Conservation (phyloP, 306 rosid genomes). For the Vigna mungo region DNA sequence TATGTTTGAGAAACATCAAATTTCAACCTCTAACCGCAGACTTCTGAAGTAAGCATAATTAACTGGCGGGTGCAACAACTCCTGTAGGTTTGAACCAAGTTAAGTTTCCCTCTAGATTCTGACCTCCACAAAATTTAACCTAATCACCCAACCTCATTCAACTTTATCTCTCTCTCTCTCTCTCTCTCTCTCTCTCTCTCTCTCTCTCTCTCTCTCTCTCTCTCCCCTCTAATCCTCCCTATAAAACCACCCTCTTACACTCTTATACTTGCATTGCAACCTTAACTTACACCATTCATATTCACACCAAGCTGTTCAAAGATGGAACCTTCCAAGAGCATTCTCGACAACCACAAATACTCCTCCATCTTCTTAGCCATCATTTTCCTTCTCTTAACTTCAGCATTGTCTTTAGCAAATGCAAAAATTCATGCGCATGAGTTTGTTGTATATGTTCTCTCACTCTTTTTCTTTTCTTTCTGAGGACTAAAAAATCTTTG, state of each 20-base stretch:
- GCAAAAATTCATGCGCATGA: slow-evolving; percentile 70
- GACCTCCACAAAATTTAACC: slow-evolving; percentile 60
- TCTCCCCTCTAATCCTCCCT: slow-evolving; percentile 39
- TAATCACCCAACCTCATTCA: slow-evolving; percentile 65
- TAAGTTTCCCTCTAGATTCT: slow-evolving; percentile 50
- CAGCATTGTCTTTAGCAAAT: slow-evolving; percentile 59
- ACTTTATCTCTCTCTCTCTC: slow-evolving; percentile 50
- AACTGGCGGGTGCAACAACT: slow-evolving; percentile 96
- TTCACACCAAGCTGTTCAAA: not conserved
- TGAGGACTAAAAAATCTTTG: not conserved
- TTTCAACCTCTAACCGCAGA: slow-evolving; percentile 39
- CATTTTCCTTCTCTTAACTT: slow-evolving; percentile 62
- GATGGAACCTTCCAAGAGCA: slow-evolving; percentile 47
- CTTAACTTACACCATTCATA: not conserved
- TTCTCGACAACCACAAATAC: slow-evolving; percentile 33
- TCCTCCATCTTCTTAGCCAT: slow-evolving; percentile 47
- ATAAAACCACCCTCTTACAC: slow-evolving; percentile 51
- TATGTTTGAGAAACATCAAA: slow-evolving; percentile 15
- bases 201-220: slow-evolving; percentile 49
- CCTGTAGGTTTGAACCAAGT: slow-evolving; percentile 62
- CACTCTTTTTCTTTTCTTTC: not conserved
- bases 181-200: slow-evolving; percentile 48
- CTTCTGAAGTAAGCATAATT: slow-evolving; percentile 67
- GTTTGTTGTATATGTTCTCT: slow-evolving; percentile 77
- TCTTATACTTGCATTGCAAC: slow-evolving; percentile 41